Evolutionary conservation across 768 basidiomycete genomes (phyloP), one percentile per base, ranked within the genome.

Genomic region (Dentipellis sp.): DNA sequence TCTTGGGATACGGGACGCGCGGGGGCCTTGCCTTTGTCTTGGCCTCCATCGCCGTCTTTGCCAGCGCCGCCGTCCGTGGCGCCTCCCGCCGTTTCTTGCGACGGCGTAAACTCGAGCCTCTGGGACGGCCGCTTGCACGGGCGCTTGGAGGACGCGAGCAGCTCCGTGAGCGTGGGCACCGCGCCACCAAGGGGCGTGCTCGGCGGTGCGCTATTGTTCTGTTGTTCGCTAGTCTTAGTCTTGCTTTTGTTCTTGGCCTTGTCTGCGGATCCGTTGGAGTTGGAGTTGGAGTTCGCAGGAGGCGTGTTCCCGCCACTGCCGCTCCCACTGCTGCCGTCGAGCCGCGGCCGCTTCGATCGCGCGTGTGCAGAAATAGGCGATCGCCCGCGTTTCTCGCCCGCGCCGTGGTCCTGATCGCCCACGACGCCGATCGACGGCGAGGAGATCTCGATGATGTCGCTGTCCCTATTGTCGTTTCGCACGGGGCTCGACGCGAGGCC

Each of bases 91-190:
- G 14, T 50, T 6, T 17, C 2, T n/a, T 35, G 19, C 21, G 19
- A 17, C 19, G 29, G 48, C 7, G 22, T 50, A 12, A 35, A 21
- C 45, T 46, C 54, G 36, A 55, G 59, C 21, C 48, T 36, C 3
- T 22, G 59, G 11, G 57, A 37, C 40, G 63, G 67, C 37, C 65
- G 65, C 21, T 68, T 67, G 10, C 66, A 64, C 10, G 67, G 68
- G 10, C 66, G 64, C 54, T 72, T 72, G 19, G 74, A 69, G 19
- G 76, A 75, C 1, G 76, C 76, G 1, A 78, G 67, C 11, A 79
- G 72, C 48, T 75, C 75, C 11, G 48, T 50, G 19, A 50, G 22
- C 6, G 48, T 50, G 16, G 48, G 48, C 48, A 23, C 29, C 10
- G 48, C 48, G 7, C 16, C 19, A 16, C 22, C 14, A 16, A 17